Percentiles rank a stretch among this genome's conserved stretches.
These are phyloP conservation scores for Fusarium graminum DNA, from an alignment of 2,329 filamentous ascomycete genomes.

Conservation along the genomic window DNA sequence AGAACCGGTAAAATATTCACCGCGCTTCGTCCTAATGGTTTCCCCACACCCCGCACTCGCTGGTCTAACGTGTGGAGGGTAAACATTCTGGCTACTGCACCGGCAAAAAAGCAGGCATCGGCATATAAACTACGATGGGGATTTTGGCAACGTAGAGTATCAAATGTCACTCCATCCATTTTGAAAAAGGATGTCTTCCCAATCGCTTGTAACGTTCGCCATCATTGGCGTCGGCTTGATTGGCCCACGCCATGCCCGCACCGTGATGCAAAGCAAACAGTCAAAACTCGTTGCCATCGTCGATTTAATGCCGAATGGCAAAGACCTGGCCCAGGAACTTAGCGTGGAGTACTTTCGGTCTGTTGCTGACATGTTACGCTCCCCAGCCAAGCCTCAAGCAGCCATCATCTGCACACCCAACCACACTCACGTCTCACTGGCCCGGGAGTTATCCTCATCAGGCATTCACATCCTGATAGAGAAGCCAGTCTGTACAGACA, in stretches of 20 bases:
- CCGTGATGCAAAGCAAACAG: slow-evolving; percentile 42
- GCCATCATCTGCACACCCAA: slow-evolving; percentile 72
- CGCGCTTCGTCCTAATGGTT: too few relatives aligned
- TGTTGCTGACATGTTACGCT: slow-evolving; percentile 59
- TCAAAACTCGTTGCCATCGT: slow-evolving; percentile 50
- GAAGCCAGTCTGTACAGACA: slow-evolving; percentile 65
- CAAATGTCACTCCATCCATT: too few relatives aligned
- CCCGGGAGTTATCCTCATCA: slow-evolving; percentile 61
- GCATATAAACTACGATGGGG: too few relatives aligned
- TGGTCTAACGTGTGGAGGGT: too few relatives aligned
- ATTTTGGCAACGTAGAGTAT: too few relatives aligned
- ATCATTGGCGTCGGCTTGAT: slow-evolving; percentile 52
- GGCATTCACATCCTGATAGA: slow-evolving; percentile 69
- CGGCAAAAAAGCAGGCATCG: too few relatives aligned
- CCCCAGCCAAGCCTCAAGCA: slow-evolving; percentile 59
- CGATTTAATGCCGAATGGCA: slow-evolving; percentile 46
- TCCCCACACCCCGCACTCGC: too few relatives aligned
- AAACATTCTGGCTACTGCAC: too few relatives aligned
- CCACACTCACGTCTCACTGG: slow-evolving; percentile 66
- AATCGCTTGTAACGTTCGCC: slow-evolving; percentile 15
- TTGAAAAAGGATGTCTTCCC: too few relatives aligned
- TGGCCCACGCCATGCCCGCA: slow-evolving; percentile 51
- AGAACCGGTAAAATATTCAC: background rate
- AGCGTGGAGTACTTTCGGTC: slow-evolving; percentile 47
- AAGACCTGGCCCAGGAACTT: slow-evolving; percentile 41